Base-by-base conservation (phyloP, 1,139 yeast species). In the Geotrichum citri-aurantii region DNA sequence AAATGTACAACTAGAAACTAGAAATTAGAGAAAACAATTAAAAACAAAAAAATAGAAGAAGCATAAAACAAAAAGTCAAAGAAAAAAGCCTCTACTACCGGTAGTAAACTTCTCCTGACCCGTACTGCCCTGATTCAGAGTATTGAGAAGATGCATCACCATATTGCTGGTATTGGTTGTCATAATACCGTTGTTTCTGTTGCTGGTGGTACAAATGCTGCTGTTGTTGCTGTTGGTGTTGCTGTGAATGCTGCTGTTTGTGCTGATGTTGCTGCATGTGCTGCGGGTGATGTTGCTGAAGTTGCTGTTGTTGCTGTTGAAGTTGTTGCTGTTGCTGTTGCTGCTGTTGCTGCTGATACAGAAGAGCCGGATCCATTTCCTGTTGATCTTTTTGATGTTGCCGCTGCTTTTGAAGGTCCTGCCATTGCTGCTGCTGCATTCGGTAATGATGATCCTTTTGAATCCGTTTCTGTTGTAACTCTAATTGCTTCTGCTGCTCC, bases 401-500 rank as follows among this genome's bases (percentile, higher is more conserved):
- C 14, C 37, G 52, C 27, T 55, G 47, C 29, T 50, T 50, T 24
- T 55, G 57, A 31, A 37, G 57, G 48, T 55, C 54, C 24, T 55
- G 57, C 53, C 53, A 50, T 29, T 55, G 54, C 46, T 49, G 50
- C 33, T 55, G 57, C 21, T 55, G 57, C 24, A 42, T 29, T 44
- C 53, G 59, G 26, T 52, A 53, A 23, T 42, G 56, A 10, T 51
- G 52, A 27, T 52, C 55, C 40, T 58, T 55, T 29, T 59, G 63
- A 50, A 52, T 56, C 14, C 37, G 63, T 42, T 52, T 50, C 29
- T 57, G 60, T 27, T 47, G 56, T 11, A 62, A 62, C 55, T 63
- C 64, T 58, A 62, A 63, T 27, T 60, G 65, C 55, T 65, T 64
- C 57, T 66, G 65, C 53, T 65, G 68, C 49, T 65, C 66, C 59